phyloP scores from a whole-genome alignment of 1,284 basidiomycete genomes.

The Rhodotorula sp. region DNA sequence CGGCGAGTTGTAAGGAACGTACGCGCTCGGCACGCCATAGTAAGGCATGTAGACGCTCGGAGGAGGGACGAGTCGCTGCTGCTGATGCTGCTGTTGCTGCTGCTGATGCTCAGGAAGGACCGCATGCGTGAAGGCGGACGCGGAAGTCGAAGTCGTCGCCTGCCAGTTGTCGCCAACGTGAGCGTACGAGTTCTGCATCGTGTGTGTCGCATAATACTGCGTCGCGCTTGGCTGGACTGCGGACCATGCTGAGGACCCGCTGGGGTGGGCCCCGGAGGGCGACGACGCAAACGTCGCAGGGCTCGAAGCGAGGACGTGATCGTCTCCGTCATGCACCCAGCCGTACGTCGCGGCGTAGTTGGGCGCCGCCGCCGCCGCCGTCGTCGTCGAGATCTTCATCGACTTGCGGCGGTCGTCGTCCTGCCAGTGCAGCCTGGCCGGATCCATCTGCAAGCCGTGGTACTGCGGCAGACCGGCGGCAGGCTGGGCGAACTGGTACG shows the following conservation, averaged over 20 bases:
- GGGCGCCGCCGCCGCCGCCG: background rate
- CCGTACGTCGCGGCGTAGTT: background rate
- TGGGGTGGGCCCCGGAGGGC: no score
- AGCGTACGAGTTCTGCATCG: no score
- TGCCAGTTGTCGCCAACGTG: background rate
- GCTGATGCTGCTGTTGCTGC: background rate
- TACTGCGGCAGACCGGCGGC: background rate
- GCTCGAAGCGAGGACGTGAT: no score
- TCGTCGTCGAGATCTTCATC: background rate
- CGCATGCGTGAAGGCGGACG: background rate
- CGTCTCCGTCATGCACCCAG: no score
- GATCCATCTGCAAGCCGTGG: background rate
- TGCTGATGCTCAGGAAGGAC: background rate
- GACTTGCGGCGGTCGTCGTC: conserved; percentile 1
- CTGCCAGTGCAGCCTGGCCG: background rate
- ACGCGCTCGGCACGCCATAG: no score
- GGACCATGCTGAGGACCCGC: no score
- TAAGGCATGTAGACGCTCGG: no score
- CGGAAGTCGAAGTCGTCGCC: background rate
- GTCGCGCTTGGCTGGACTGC: no score
- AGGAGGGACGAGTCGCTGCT: background rate
- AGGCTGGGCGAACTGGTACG: background rate
- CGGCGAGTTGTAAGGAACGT: no score
- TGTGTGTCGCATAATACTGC: no score
- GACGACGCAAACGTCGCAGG: no score